Percentiles rank a stretch among this genome's conserved stretches.
phyloP scores from a whole-genome alignment of 1,284 basidiomycete genomes.

The Tylopilus sp. region DNA sequence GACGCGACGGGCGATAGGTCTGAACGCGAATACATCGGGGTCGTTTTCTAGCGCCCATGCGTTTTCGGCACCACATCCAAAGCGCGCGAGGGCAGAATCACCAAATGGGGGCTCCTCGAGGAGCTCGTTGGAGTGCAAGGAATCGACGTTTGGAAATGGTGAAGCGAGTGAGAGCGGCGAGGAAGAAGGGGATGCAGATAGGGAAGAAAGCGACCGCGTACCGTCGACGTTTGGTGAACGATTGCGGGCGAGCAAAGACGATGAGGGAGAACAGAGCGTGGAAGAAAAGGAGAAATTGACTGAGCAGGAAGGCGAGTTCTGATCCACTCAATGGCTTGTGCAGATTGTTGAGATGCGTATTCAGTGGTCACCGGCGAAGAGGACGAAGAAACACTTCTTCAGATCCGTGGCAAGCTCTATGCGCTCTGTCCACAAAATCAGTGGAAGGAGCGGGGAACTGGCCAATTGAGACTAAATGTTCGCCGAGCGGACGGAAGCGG shows the following conservation, averaged over 20 bases:
- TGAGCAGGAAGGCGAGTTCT: constrained; percentile 61
- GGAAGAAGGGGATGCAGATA: constrained; percentile 39
- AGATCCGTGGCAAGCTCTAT: constrained; percentile 85
- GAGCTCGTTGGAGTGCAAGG: constrained; percentile 42
- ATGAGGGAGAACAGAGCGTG: constrained; percentile 51
- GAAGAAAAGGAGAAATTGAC: constrained; percentile 44
- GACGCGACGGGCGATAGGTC: constrained; percentile 35
- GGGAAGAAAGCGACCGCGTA: constrained; percentile 34
- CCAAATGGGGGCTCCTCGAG: constrained; percentile 41
- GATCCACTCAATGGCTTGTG: not conserved
- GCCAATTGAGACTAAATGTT: constrained; percentile 79
- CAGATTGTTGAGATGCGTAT: constrained; percentile 3
- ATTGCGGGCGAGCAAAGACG: constrained; percentile 53
- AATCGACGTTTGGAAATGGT: constrained; percentile 19
- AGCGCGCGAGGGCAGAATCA: constrained; percentile 50
- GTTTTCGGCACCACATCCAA: constrained; percentile 46
- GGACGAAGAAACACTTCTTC: constrained; percentile 81
- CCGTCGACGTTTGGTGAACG: constrained; percentile 55
- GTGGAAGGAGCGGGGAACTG: constrained; percentile 91
- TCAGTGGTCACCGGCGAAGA: constrained; percentile 89
- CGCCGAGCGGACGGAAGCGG: constrained; percentile 61
- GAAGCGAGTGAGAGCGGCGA: constrained; percentile 35
- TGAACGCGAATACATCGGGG: constrained; percentile 53
- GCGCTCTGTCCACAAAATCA: constrained; percentile 57
- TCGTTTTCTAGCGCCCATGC: constrained; percentile 53